Conservation (phyloP, 2,329 filamentous ascomycete genomes). For the Hypoxylon sp. region DNA sequence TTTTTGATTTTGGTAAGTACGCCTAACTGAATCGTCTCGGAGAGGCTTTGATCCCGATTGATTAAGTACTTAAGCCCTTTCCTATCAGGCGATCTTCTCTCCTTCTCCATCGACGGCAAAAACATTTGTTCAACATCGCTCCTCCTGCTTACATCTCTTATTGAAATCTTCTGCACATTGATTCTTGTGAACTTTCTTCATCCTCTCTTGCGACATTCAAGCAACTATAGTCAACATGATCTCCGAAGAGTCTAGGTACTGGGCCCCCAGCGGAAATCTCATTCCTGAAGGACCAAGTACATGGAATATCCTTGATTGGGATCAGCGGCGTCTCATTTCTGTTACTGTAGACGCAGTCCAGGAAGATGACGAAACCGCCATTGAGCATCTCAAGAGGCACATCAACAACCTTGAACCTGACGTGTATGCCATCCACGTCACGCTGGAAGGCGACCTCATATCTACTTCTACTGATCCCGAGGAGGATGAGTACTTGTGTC, state of each 20-base stretch:
- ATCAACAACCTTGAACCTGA: slow-evolving; percentile 31
- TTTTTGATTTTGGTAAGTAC: too few species aligned
- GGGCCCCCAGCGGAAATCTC: slow-evolving; percentile 35
- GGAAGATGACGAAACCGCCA: slow-evolving; percentile 47
- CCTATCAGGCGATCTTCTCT: neutral
- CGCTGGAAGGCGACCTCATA: slow-evolving; percentile 45
- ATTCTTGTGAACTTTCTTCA: neutral
- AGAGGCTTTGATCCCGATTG: neutral
- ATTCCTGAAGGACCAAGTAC: slow-evolving; percentile 49
- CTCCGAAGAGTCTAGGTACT: slow-evolving; percentile 36
- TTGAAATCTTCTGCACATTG: neutral
- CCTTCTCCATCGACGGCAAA: neutral
- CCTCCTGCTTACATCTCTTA: neutral
- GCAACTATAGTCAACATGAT: slow-evolving; percentile 29
- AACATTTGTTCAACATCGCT: neutral
- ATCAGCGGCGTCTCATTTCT: slow-evolving; percentile 50
- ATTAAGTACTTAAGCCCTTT: neutral
- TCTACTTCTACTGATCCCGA: slow-evolving; percentile 46
- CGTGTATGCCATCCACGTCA: slow-evolving; percentile 48
- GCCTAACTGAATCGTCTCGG: neutral
- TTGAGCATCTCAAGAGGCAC: slow-evolving; percentile 46
- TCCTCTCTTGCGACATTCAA: neutral
- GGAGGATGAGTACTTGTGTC: slow-evolving; percentile 51
- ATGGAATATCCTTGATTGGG: slow-evolving; percentile 52
- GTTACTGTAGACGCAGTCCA: slow-evolving; percentile 53